A percentile compares a stretch with the other conserved stretches of the same genome.
phyloP scores from a whole-genome alignment of 495 filamentous ascomycete genomes.

The Chaetomium cochliodes region DNA sequence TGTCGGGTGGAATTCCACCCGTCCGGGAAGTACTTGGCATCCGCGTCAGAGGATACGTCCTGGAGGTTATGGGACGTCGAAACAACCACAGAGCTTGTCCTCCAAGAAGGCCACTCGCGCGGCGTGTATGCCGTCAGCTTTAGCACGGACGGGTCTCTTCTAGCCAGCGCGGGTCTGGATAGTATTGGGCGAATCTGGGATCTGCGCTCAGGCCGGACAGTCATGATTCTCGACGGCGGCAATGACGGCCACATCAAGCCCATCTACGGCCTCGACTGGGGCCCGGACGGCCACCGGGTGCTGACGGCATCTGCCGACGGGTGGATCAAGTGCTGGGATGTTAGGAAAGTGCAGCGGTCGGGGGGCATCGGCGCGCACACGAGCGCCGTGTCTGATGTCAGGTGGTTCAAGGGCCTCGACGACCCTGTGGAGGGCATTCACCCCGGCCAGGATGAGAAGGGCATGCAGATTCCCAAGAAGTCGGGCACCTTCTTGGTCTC shows the following conservation, averaged over 20 bases:
- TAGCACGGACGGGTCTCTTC: conserved; percentile 83
- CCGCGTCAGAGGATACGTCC: conserved; percentile 92
- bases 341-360: conserved; percentile 77
- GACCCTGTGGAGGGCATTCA: conserved; percentile 56
- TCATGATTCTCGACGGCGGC: conserved; percentile 85
- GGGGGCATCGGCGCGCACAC: conserved; percentile 89
- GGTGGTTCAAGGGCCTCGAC: conserved; percentile 88
- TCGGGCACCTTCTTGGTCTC: conserved; percentile 87
- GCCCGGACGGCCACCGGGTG: conserved; percentile 82
- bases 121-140: conserved; percentile 88
- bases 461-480: conserved; percentile 59
- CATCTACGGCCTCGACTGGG: conserved; percentile 91
- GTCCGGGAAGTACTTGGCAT: conserved; percentile 84
- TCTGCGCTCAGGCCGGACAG: conserved; percentile 84
- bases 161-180: conserved; percentile 88
- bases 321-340: conserved; percentile 97
- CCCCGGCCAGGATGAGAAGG: conserved; percentile 61
- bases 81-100: conserved; percentile 73
- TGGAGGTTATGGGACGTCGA: conserved; percentile 97
- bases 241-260: conserved; percentile 89
- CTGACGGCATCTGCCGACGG: conserved; percentile 90
- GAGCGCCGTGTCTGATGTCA: conserved; percentile 84
- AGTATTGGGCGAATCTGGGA: conserved; percentile 97
- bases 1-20: conserved; percentile 94
- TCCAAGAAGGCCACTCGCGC: conserved; percentile 92